These are phyloP conservation scores for Abrus precatorius DNA, from an alignment of 306 rosid genomes.

Conservation along the genomic window DNA sequence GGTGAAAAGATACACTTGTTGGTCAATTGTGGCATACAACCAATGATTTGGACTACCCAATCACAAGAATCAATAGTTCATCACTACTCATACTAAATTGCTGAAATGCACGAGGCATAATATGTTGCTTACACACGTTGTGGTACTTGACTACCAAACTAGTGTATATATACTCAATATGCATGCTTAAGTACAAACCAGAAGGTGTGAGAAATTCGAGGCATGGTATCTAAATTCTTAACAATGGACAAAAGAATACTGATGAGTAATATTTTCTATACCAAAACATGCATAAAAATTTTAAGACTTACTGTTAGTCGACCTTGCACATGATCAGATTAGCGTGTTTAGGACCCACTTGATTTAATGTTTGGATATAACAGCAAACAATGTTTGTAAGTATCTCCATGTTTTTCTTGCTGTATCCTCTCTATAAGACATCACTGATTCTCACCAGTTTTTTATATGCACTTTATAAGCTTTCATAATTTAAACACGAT, in stretches of 20 bases:
- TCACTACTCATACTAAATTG: slow-evolving; percentile 41
- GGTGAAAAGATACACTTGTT: slow-evolving; percentile 18
- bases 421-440: slow-evolving; percentile 51
- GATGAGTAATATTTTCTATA: slow-evolving; percentile 8
- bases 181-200: slow-evolving; percentile 42
- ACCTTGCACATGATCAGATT: slow-evolving; percentile 54
- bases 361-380: slow-evolving; percentile 56
- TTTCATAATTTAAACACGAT: slow-evolving; percentile 45
- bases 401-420: slow-evolving; percentile 69
- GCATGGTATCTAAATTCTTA: slow-evolving; percentile 29
- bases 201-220: slow-evolving; percentile 21
- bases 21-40: slow-evolving; percentile 29
- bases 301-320: slow-evolving; percentile 36
- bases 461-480: slow-evolving; percentile 55
- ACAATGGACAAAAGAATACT: slow-evolving; percentile 39
- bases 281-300: slow-evolving; percentile 37
- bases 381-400: slow-evolving; percentile 65
- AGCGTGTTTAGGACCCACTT: slow-evolving; percentile 62
- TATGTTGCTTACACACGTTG: slow-evolving; percentile 41
- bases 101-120: slow-evolving; percentile 57
- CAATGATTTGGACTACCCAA: slow-evolving; percentile 46
- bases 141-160: slow-evolving; percentile 22
- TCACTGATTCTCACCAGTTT: slow-evolving; percentile 49
- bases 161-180: slow-evolving; percentile 26
- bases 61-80: slow-evolving; percentile 37